Conservation (phyloP, 169 alveolate genomes). For the Sarcocystis neurona region DNA sequence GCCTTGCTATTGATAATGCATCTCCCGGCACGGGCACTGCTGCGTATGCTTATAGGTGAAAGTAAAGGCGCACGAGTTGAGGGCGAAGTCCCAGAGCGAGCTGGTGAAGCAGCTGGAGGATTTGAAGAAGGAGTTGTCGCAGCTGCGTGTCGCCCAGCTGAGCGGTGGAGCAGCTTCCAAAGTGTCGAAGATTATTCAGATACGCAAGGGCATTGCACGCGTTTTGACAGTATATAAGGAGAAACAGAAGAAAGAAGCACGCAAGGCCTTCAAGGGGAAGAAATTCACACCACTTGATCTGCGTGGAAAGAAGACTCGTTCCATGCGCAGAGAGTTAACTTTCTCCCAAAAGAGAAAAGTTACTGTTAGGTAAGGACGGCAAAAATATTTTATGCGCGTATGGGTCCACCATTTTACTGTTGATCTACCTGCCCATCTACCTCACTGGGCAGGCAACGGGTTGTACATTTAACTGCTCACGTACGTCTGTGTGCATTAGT, state of each 20-base stretch:
- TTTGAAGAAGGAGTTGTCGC: conserved; percentile 89
- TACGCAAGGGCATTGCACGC: conserved; percentile 92
- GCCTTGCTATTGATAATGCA: not conserved
- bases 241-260: conserved; percentile 84
- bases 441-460: not conserved
- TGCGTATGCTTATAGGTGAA: conserved; percentile 72
- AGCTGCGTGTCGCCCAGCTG: conserved; percentile 87
- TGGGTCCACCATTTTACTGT: not conserved
- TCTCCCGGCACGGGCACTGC: not conserved
- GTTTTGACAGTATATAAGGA: conserved; percentile 92
- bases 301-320: conserved; percentile 91
- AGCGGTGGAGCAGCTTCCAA: conserved; percentile 90
- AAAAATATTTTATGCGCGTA: not conserved
- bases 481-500: too few relatives aligned
- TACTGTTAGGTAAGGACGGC: conserved; percentile 77
- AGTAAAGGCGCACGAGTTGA: conserved; percentile 83
- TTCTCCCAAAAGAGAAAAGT: conserved; percentile 82
- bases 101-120: conserved; percentile 88
- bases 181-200: conserved; percentile 84
- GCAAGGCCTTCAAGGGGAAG: conserved; percentile 78
- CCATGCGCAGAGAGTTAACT: conserved; percentile 88
- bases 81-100: conserved; percentile 87
- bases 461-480: too few relatives aligned
- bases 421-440: not conserved
- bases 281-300: conserved; percentile 87